Evolutionary conservation across 352 stramenopile genomes (phyloP).

Genomic region (Globisporangium paddicum): DNA sequence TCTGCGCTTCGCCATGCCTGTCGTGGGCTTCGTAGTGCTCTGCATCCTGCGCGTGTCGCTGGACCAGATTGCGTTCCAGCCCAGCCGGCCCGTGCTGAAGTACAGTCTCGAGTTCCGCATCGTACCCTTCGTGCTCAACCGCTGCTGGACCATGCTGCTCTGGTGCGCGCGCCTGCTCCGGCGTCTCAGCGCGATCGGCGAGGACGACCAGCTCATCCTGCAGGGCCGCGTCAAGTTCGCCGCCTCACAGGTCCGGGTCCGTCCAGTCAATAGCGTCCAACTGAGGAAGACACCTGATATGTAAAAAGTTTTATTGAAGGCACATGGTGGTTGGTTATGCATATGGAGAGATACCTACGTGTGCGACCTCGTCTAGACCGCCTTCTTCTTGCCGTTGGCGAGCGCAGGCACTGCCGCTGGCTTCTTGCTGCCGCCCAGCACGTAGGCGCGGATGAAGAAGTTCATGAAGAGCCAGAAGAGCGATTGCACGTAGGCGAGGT

Average conservation of each 20-base stretch:
- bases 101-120: background rate
- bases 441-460: slow-evolving; percentile 96
- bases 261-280: too few relatives aligned
- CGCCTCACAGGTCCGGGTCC: too few relatives aligned
- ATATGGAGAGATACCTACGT: too few relatives aligned
- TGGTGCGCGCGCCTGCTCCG: slow-evolving; percentile 6
- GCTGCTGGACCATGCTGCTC: slow-evolving; percentile 8
- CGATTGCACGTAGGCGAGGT: slow-evolving; percentile 95
- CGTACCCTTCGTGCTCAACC: background rate
- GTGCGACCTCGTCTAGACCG: too few relatives aligned
- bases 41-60: background rate
- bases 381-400: too few relatives aligned
- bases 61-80: background rate
- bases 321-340: too few relatives aligned
- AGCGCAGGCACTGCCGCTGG: too few relatives aligned
- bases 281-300: too few relatives aligned
- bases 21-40: background rate
- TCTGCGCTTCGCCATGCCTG: background rate
- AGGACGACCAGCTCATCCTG: slow-evolving; percentile 3
- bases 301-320: too few relatives aligned
- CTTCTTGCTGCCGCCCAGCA: too few relatives aligned
- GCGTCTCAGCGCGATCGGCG: slow-evolving; percentile 1
- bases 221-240: slow-evolving; percentile 9
- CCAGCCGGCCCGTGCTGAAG: background rate
- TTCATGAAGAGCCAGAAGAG: slow-evolving; percentile 96